These are phyloP conservation scores for Sugiyamaella japonica DNA, from an alignment of 1,139 yeast species.

Conservation along the genomic window DNA sequence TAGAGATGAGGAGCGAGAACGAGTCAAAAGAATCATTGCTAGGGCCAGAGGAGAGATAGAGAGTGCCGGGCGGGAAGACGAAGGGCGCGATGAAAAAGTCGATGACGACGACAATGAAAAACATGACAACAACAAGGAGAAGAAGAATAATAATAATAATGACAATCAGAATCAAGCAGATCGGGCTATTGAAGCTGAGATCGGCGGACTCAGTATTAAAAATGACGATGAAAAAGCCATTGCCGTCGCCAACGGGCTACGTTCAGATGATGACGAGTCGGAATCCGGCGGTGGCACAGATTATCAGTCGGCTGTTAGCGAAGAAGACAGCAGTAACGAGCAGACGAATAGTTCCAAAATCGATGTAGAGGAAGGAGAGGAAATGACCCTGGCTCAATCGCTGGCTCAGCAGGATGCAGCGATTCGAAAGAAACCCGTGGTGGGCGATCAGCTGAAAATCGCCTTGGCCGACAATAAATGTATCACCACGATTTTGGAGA, in stretches of 20 bases:
- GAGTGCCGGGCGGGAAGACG: constrained; percentile 20
- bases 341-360: constrained; percentile 20
- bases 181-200: constrained; percentile 29
- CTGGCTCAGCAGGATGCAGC: constrained; percentile 60
- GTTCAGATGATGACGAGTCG: constrained; percentile 12
- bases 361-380: constrained; percentile 17
- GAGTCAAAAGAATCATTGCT: constrained; percentile 42
- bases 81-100: constrained; percentile 23
- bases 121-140: background rate
- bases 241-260: constrained; percentile 3
- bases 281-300: constrained; percentile 14
- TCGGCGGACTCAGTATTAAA: constrained; percentile 12
- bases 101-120: constrained; percentile 1
- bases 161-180: background rate
- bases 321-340: constrained; percentile 18
- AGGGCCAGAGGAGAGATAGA: constrained; percentile 28
- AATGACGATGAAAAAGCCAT: constrained; percentile 9
- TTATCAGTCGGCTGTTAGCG: constrained; percentile 12
- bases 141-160: constrained; percentile 17
- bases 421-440: constrained; percentile 69
- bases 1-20: constrained; percentile 68
- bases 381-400: constrained; percentile 16
- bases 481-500: constrained; percentile 68
- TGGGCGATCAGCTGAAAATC: constrained; percentile 87
- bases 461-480: constrained; percentile 81